Evolutionary conservation across 208 protist genomes (phyloP), one percentile per base, ranked within the genome.

Genomic region (Cochliopodium minus): DNA sequence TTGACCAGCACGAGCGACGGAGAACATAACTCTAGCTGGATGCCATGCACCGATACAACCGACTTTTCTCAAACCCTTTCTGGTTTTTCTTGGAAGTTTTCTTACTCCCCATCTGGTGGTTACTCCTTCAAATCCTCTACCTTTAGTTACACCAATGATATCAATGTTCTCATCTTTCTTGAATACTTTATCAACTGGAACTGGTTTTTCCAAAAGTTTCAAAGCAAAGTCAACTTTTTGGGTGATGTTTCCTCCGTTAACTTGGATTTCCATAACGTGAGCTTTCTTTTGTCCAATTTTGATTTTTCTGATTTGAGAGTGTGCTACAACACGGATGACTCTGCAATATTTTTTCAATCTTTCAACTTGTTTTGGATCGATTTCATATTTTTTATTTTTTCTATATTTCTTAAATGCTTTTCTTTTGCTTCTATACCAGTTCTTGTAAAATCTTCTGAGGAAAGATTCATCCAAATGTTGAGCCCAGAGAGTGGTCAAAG

Each of bases 21-120:
- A 83, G 73, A 74, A 97, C 49, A 74, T 70, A 45, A 99, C 90
- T 67, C 88, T 77, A 40, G 87, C 76, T 53, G 95, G 95, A 81
- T 98, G 93, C 94, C 94, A 99, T 42, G 93, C 83, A 58, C 94
- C 94, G 70, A 99, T 97, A 85, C 94, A 98, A 45, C 90, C 94
- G 62, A 99, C 90, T 81, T 97, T 98, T 72, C 95, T 82, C 39
- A 96, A 82, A 91, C 94, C 94, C 55, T 83, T 83, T 73, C 97
- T 91, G 53, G 95, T 97, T 84, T 99, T 99, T 72, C 94, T 80
- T 53, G 92, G 94, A 13, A 98, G 85, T 64, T 80, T 75, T 49
- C 74, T 79, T 63, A 91, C 83, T 65, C 93, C 93, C 86, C 87
- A 99, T 71, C 95, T 83, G 58, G 88, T 80, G 61, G 90, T 86